Conservation (phyloP, 1,284 basidiomycete genomes). For the Trichosporon ovoides region DNA sequence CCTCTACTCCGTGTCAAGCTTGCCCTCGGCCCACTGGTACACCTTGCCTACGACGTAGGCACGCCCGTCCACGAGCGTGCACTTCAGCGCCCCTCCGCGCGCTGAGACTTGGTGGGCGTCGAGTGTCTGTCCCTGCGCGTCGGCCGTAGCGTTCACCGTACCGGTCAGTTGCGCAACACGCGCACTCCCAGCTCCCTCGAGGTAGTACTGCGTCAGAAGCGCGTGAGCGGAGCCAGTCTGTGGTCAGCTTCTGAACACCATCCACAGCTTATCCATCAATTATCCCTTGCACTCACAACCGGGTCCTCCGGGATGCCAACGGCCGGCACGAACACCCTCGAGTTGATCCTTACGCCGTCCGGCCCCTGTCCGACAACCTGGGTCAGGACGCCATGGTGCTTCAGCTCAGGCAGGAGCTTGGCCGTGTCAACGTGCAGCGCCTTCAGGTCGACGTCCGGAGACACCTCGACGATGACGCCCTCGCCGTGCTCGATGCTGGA, state of each 20-base stretch:
- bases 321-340: slow-evolving; percentile 29
- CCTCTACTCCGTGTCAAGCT: background rate
- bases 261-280: background rate
- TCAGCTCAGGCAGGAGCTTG: slow-evolving; percentile 1
- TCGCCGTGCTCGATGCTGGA: slow-evolving; percentile 4
- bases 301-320: slow-evolving; percentile 36
- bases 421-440: background rate
- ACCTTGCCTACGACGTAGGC: slow-evolving; percentile 12
- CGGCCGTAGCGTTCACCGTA: too few relatives aligned
- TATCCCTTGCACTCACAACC: slow-evolving; percentile 27
- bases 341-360: slow-evolving; percentile 14
- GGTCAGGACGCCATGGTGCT: slow-evolving; percentile 10
- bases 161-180: slow-evolving; percentile 1
- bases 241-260: background rate
- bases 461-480: slow-evolving; percentile 10
- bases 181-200: slow-evolving; percentile 10
- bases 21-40: slow-evolving; percentile 9
- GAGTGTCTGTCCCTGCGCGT: slow-evolving; percentile 1
- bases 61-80: slow-evolving; percentile 8
- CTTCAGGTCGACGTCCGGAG: slow-evolving; percentile 3
- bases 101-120: slow-evolving; percentile 15
- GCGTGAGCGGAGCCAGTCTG: slow-evolving; percentile 40
- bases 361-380: background rate
- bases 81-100: slow-evolving; percentile 16
- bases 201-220: slow-evolving; percentile 35